Conservation (phyloP, 1,284 basidiomycete genomes). For the Ceratobasidium sp. region DNA sequence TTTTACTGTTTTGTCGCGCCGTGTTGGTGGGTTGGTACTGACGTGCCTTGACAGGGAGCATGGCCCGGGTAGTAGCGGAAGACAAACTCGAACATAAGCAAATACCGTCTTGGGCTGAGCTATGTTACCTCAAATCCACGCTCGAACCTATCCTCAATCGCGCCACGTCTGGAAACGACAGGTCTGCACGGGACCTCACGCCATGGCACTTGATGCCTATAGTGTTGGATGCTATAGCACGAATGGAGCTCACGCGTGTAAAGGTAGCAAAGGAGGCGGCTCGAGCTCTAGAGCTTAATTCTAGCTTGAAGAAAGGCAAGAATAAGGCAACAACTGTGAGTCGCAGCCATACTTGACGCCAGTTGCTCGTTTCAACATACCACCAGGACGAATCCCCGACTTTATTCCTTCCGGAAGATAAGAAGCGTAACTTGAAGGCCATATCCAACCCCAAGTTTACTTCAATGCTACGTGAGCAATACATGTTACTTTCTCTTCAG, state of each 20-base stretch:
- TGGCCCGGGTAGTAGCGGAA: not conserved
- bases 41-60: conserved; percentile 17
- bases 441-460: not conserved
- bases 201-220: conserved; percentile 28
- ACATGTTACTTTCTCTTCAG: conserved; percentile 22
- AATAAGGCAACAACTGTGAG: conserved; percentile 3
- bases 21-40: too few species aligned
- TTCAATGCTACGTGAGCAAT: not conserved
- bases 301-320: conserved; percentile 13
- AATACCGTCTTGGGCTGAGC: conserved; percentile 7
- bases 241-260: conserved; percentile 17
- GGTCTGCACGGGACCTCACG: conserved; percentile 18
- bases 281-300: conserved; percentile 13
- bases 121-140: not conserved
- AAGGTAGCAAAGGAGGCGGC: conserved; percentile 22
- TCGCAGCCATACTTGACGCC: not conserved
- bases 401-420: conserved; percentile 3
- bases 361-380: not conserved
- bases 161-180: conserved; percentile 6
- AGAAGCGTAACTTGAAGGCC: not conserved
- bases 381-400: conserved; percentile 16
- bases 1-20: too few species aligned
- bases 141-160: conserved; percentile 34
- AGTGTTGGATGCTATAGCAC: conserved; percentile 16
- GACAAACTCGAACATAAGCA: conserved; percentile 6